Conservation (phyloP, 495 filamentous ascomycete genomes). For the Daldinia bambusicola region DNA sequence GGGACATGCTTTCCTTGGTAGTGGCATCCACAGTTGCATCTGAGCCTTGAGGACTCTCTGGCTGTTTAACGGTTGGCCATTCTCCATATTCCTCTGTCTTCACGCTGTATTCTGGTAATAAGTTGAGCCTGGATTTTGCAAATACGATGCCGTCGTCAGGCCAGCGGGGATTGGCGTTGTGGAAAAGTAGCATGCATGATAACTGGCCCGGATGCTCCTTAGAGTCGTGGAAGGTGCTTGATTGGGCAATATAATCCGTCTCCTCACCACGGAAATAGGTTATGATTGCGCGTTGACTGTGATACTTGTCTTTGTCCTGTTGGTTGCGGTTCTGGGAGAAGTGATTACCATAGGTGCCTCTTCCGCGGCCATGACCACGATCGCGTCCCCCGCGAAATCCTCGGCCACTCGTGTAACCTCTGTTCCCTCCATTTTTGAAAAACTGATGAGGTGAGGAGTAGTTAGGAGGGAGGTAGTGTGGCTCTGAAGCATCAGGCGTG, state of each 20-base stretch:
- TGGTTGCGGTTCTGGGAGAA: conserved; percentile 28
- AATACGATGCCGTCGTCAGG: conserved; percentile 39
- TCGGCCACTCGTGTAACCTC: not conserved
- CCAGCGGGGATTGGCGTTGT: conserved; percentile 39
- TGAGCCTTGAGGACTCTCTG: not conserved
- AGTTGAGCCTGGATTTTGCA: conserved; percentile 33
- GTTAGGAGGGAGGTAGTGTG: not conserved
- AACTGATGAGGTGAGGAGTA: not conserved
- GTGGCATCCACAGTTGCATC: not conserved
- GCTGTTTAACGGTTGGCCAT: conserved; percentile 36
- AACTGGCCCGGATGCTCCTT: conserved; percentile 26
- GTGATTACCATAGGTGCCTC: conserved; percentile 37
- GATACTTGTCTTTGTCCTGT: conserved; percentile 1
- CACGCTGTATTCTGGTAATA: conserved; percentile 40
- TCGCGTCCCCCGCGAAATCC: conserved; percentile 10
- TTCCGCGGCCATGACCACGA: conserved; percentile 26
- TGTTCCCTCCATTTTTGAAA: not conserved
- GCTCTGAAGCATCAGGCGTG: not conserved
- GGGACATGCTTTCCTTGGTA: not conserved
- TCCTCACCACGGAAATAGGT: conserved; percentile 24
- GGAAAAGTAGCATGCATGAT: conserved; percentile 34
- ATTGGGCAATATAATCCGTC: not conserved
- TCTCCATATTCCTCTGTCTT: conserved; percentile 44
- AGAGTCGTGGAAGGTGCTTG: conserved; percentile 34
- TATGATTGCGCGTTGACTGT: conserved; percentile 20